These are phyloP conservation scores for Lipomyces japonicus DNA, from an alignment of 805 yeast genomes.

Conservation along the genomic window DNA sequence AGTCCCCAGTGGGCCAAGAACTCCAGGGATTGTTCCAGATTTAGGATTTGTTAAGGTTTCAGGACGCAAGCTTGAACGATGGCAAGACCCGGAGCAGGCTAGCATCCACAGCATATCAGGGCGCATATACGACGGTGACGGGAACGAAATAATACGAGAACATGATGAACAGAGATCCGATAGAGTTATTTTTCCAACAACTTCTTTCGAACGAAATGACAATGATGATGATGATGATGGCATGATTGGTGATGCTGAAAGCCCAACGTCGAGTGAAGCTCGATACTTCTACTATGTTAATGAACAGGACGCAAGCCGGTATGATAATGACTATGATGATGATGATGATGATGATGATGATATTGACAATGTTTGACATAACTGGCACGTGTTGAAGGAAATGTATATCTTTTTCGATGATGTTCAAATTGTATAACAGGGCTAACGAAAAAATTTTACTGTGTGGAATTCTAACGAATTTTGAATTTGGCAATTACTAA, in stretches of 20 bases:
- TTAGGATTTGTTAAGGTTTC: slow-evolving; percentile 23
- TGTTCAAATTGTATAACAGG: too few species aligned
- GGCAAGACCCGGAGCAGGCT: slow-evolving; percentile 28
- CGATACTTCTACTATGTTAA: not conserved
- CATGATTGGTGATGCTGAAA: not conserved
- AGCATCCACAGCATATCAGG: slow-evolving; percentile 24
- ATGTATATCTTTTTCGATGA: too few species aligned
- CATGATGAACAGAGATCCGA: not conserved
- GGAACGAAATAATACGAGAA: slow-evolving; percentile 11
- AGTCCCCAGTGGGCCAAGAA: not conserved
- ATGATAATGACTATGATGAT: not conserved
- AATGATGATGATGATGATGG: not conserved
- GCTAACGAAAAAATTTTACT: too few species aligned
- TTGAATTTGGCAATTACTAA: too few species aligned
- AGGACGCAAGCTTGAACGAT: slow-evolving; percentile 25
- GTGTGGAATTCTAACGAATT: too few species aligned
- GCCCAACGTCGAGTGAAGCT: slow-evolving; percentile 1
- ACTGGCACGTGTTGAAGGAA: too few species aligned
- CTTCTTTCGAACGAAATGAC: not conserved
- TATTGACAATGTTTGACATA: not conserved
- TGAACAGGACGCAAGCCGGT: too few species aligned
- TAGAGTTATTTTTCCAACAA: not conserved
- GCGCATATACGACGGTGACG: slow-evolving; percentile 19
- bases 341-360: not conserved
- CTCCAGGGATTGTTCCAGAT: slow-evolving; percentile 5